Base-by-base conservation (phyloP, 1,284 basidiomycete genomes). In the Fomitiporia mediterranea region DNA sequence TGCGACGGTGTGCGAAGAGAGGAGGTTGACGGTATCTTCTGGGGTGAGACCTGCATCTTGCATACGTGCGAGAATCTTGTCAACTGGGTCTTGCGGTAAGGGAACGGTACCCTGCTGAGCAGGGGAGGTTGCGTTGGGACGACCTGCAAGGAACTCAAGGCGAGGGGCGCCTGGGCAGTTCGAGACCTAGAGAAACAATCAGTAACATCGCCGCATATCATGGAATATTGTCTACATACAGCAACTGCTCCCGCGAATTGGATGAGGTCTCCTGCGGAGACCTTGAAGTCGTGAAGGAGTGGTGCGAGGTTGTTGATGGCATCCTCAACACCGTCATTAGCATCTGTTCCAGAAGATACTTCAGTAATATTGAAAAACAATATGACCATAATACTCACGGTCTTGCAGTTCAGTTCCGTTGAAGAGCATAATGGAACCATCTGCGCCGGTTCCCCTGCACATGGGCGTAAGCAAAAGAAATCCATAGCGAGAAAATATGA, bases 341-440 rank as follows among this genome's bases (percentile, higher is more conserved):
- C 57, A 28, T 35, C 53, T 39, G 46, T 9, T 5, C n/a, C 17
- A 3, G n/a, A 21, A 3, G 15, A 25, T 21, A 3, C 8, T 1
- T 11, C 8, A 43, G 27, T 21, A 1, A 2, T 9, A 9, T 21
- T 25, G n/a, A 43, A 43, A 5, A 23, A 4, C 2, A 6, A 43
- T 25, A 43, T n/a, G n/a, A n/a, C n/a, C 44, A n/a, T 28, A 7
- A 8, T 32, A 57, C 42, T 42, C 30, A 56, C 55, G 23, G 25
- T 46, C 13, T 23, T 57, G 48, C 15, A 56, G 56, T 49, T 63
- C 61, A n/a, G 49, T 55, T 13, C 56, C 17, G n/a, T 48, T 44
- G 51, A 63, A 63, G n/a, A 60, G 32, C 21, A 63, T 61, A 42
- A 63, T 62, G 17, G 60, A 61, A 11, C 62, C 62, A 43, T 63